A percentile compares a stretch with the other conserved stretches of the same genome.
These are phyloP conservation scores for Paxillus rubicundulus DNA, from an alignment of 768 basidiomycete genomes.

Conservation along the genomic window DNA sequence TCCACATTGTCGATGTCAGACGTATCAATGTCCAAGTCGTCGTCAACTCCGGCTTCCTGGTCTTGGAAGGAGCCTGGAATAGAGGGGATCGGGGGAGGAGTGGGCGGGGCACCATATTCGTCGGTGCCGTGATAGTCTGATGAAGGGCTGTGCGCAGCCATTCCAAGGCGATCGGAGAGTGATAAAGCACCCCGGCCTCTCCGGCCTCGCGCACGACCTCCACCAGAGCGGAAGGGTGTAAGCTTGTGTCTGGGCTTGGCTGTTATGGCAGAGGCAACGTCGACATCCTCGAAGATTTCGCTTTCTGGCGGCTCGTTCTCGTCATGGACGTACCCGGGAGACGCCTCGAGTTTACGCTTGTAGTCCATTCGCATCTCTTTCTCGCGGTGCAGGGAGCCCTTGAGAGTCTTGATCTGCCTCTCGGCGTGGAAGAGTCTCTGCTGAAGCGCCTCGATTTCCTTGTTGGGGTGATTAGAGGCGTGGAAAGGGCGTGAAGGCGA, in stretches of 20 bases:
- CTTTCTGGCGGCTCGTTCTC: conserved; percentile 39
- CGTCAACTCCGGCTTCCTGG: conserved; percentile 5
- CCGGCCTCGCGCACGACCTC: conserved; percentile 44
- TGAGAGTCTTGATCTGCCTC: conserved; percentile 79
- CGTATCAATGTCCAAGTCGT: conserved; percentile 23
- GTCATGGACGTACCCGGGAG: conserved; percentile 35
- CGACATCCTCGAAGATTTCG: conserved; percentile 48
- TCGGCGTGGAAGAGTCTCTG: conserved; percentile 84
- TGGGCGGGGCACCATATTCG: conserved; percentile 12
- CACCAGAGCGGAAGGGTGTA: conserved; percentile 54
- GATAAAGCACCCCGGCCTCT: conserved; percentile 53
- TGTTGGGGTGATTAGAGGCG: conserved; percentile 69
- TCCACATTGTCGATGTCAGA: conserved; percentile 21
- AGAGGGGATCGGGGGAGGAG: conserved; percentile 31
- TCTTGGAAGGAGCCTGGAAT: conserved; percentile 33
- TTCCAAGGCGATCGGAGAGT: conserved; percentile 61
- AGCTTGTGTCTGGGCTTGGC: conserved; percentile 39
- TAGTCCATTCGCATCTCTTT: conserved; percentile 77
- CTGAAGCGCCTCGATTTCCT: conserved; percentile 79
- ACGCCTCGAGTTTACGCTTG: conserved; percentile 49
- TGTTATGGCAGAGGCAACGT: conserved; percentile 34
- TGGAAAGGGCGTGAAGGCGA: conserved; percentile 63
- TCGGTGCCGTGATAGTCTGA: conserved; percentile 43
- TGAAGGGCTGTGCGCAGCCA: conserved; percentile 52
- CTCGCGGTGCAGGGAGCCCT: conserved; percentile 75